Evolutionary conservation across 495 filamentous ascomycete genomes (phyloP), one percentile per base, ranked within the genome.

Genomic region (Evernia prunastri): DNA sequence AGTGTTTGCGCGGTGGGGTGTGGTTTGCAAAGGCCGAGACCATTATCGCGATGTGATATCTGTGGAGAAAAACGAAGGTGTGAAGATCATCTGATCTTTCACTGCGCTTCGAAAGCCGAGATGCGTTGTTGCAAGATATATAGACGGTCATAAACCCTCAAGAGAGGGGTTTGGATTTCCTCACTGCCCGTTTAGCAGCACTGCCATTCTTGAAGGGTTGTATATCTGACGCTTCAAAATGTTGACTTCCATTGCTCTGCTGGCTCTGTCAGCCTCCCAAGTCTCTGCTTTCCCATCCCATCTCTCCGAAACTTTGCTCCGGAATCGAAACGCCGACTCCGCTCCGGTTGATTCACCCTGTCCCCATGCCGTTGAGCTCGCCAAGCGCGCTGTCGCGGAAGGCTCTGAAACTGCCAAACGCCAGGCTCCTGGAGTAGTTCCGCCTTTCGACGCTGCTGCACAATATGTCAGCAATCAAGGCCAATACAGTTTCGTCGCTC

Each of bases 391-490:
- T 47, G 43, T 25, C 43, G 10, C 43, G 6, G 43, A 47, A 23
- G 43, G 43, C 6, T 25, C n/a, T 23, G 43, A 47, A 25, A 25
- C 1, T 25, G 43, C 43, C 23, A 67, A 65, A 27, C 65, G 66
- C 54, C 66, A 67, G 56, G 56, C 62, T 56, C 72, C 72, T 27
- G 62, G 68, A 15, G 56, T 64, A 9, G 67, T 67, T 33, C 72
- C 72, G 7, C 70, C 72, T n/a, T 75, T 75, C 66, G 58, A 75
- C 40, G 71, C 73, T 18, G 59, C 58, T 31, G 43, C 60, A 27
- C 73, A 75, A 51, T 69, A 68, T 66, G 65, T 75, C n/a, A 66
- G 64, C 35, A 73, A 69, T 31, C 47, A 42, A 35, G 73, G 73
- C 47, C 37, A 43, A 4, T 45, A 75, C 63, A 56, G 40, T 7